These are phyloP conservation scores for Debaryomyces robertsiae DNA, from an alignment of 1,139 yeast genomes.

Conservation along the genomic window DNA sequence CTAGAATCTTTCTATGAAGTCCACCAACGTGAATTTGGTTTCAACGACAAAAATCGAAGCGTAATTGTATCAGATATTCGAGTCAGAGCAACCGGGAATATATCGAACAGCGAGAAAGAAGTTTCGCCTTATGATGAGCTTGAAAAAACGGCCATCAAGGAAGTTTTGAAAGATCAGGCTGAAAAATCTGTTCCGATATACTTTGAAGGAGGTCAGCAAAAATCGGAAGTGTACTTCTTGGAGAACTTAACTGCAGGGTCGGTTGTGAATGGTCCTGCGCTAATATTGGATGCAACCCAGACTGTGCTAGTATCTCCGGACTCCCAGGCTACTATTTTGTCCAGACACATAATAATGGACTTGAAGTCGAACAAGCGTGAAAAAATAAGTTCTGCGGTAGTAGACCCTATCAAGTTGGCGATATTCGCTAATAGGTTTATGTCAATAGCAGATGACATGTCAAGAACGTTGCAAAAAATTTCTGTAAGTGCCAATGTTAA, in stretches of 20 bases:
- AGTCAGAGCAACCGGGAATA: slow-evolving; percentile 32
- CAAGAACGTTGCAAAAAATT: slow-evolving; percentile 64
- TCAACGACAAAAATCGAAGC: slow-evolving; percentile 27
- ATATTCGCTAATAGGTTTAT: slow-evolving; percentile 72
- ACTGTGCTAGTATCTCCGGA: slow-evolving; percentile 71
- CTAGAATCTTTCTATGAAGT: slow-evolving; percentile 19
- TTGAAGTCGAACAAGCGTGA: slow-evolving; percentile 20
- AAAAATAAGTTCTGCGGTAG: slow-evolving; percentile 20
- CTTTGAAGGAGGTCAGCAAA: slow-evolving; percentile 37
- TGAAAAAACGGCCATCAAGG: slow-evolving; percentile 4
- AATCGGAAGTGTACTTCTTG: slow-evolving; percentile 50
- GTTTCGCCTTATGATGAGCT: slow-evolving; percentile 24
- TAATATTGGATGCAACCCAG: slow-evolving; percentile 76
- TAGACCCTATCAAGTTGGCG: slow-evolving; percentile 63
- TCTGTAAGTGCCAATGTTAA: slow-evolving; percentile 66
- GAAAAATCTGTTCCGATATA: slow-evolving; percentile 15
- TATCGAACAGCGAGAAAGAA: slow-evolving; percentile 16
- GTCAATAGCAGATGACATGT: slow-evolving; percentile 82
- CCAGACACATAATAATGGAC: slow-evolving; percentile 41
- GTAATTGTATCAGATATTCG: slow-evolving; percentile 73
- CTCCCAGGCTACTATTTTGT: slow-evolving; percentile 55
- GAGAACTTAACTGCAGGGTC: slow-evolving; percentile 52
- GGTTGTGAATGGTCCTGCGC: slow-evolving; percentile 65
- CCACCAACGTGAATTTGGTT: slow-evolving; percentile 27
- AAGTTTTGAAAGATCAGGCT: slow-evolving; percentile 3